A percentile compares a stretch with the other conserved stretches of the same genome.
Conservation (phyloP, 306 rosid genomes). For the Vigna hirtella region DNA sequence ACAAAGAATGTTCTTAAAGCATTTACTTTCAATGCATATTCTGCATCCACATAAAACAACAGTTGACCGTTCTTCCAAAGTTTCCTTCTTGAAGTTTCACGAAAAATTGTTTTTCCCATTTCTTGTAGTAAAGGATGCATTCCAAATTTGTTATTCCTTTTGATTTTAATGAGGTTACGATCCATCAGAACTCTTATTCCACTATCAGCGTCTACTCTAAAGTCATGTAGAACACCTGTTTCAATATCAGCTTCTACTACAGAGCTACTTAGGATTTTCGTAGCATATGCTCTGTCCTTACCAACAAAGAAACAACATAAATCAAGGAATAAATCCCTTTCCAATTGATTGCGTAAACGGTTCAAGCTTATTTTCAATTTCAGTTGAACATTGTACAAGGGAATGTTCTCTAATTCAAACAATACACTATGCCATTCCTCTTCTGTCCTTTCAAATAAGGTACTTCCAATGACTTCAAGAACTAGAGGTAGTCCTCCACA, state of each 20-base stretch:
- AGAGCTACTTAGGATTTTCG: constrained; percentile 35
- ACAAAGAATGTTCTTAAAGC: not conserved
- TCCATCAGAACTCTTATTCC: constrained; percentile 40
- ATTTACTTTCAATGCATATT: not conserved
- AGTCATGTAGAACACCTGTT: constrained; percentile 14
- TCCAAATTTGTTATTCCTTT: constrained; percentile 1
- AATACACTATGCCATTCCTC: not conserved
- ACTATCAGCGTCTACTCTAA: constrained; percentile 23
- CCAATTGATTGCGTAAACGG: not conserved
- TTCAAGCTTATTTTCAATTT: not conserved
- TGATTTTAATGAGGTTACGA: constrained; percentile 36
- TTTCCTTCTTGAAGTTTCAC: not conserved
- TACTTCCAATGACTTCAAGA: not conserved
- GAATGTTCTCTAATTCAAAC: no score
- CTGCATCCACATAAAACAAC: not conserved
- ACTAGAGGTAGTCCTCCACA: not conserved
- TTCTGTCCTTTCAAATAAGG: not conserved
- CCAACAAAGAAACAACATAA: constrained; percentile 50
- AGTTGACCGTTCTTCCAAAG: constrained; percentile 8
- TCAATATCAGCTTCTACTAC: constrained; percentile 39
- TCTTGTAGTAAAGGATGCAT: constrained; percentile 37
- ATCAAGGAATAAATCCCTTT: constrained; percentile 45
- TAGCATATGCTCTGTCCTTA: constrained; percentile 8
- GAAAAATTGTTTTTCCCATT: constrained; percentile 46
- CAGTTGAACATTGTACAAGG: accelerated